phyloP scores from a whole-genome alignment of 2,329 filamentous ascomycete genomes.

The Davidsoniella virescens region DNA sequence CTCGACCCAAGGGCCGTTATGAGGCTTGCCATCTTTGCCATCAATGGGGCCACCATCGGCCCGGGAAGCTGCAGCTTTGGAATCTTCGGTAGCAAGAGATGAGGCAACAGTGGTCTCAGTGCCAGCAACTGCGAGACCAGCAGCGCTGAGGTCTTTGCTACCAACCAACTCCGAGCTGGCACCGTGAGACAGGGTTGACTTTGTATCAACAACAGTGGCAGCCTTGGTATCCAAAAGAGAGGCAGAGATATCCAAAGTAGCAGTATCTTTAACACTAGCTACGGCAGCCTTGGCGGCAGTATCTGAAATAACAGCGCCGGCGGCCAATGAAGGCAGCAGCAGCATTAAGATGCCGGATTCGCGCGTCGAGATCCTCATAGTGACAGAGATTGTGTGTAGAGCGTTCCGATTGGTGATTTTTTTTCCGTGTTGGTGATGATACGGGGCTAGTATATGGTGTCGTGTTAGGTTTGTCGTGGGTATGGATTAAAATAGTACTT shows the following conservation, averaged over 20 bases:
- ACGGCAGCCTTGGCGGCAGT: background rate
- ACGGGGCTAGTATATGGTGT: background rate
- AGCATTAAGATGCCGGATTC: conserved; percentile 11
- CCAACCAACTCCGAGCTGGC: conserved; percentile 26
- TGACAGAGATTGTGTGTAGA: background rate
- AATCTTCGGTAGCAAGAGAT: background rate
- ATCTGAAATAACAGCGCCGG: conserved; percentile 8
- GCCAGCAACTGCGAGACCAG: background rate
- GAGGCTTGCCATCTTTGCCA: conserved; percentile 84
- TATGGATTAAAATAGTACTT: background rate
- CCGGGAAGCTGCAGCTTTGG: conserved; percentile 7
- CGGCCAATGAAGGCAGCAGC: conserved; percentile 12
- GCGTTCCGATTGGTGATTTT: background rate
- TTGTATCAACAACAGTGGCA: conserved; percentile 18
- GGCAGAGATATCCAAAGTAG: background rate
- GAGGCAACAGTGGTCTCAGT: conserved; percentile 1
- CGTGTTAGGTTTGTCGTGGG: background rate
- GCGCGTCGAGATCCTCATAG: conserved; percentile 10
- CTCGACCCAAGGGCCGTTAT: conserved; percentile 66
- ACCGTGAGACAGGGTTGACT: conserved; percentile 23
- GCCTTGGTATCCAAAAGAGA: conserved; percentile 5
- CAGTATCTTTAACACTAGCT: background rate
- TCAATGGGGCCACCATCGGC: conserved; percentile 66
- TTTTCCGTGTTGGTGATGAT: background rate
- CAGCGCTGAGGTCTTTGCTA: conserved; percentile 1